Evolutionary conservation across 768 basidiomycete genomes (phyloP), one percentile per base, ranked within the genome.

Genomic region (Gloeophyllum trabeum): DNA sequence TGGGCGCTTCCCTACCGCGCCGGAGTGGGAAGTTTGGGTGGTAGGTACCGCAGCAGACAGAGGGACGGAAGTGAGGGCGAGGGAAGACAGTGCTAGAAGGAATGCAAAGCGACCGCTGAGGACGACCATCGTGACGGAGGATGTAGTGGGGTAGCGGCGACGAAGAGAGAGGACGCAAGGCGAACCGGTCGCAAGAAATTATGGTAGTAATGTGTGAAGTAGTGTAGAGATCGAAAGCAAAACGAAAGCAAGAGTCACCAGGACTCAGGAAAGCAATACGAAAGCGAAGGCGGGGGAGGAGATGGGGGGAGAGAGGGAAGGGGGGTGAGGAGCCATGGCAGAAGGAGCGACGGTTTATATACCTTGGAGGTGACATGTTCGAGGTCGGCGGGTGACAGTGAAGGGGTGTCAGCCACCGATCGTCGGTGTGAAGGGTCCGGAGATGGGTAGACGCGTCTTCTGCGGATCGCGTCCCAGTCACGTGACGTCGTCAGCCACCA

Each of bases 71-170:
- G 64, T 64, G 20, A 76, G 43, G 2, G 69, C 64, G 25, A 76
- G 55, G 43, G 64, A 61, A 47, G 68, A 63, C 42, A 77, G 52
- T 30, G 69, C 59, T 48, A 67, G 70, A 23, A 73, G 59, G 35
- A 64, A 26, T 4, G 71, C 54, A 55, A 81, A 69, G 46, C 60
- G 73, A 28, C 66, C 47, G 39, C 61, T 61, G 45, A 78, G 61
- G 38, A 62, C 54, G 46, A 73, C 65, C 79, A 81, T 81, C 51
- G 45, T 55, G 46, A 42, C 51, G 25, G 4, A 41, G 28, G 44
- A 32, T 37, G 46, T 42, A 40, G 42, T 54, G 41, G 35, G 49
- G 35, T 42, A 45, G 40, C 36, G 24, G 46, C 48, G 37, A 45
- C 28, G 28, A 10, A 32, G 35, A 45, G 51, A 56, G 43, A 34